Evolutionary conservation across 257 asterid genomes (phyloP).

Genomic region (Sherardia arvensis): DNA sequence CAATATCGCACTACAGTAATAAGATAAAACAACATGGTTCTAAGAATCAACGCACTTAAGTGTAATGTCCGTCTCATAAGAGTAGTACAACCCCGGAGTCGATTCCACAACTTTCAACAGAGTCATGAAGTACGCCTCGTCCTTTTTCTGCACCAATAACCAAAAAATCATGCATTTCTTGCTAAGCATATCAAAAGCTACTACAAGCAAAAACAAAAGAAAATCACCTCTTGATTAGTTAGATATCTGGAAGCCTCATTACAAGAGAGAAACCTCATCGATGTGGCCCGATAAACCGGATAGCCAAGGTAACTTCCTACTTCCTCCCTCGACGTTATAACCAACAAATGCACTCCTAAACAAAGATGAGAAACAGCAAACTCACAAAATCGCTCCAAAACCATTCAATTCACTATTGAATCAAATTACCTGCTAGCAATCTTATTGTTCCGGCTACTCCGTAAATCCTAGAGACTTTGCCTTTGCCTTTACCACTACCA

Average conservation of each 20-base stretch:
- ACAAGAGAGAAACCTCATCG: constrained; percentile 82
- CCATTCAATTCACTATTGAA: background rate
- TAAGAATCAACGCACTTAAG: constrained; percentile 44
- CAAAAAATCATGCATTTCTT: background rate
- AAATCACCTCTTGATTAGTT: constrained; percentile 58
- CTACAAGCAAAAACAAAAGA: background rate
- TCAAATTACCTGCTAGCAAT: constrained; percentile 73
- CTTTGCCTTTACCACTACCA: constrained; percentile 26
- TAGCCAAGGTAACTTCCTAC: constrained; percentile 77
- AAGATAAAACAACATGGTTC: constrained; percentile 3
- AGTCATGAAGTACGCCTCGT: constrained; percentile 71
- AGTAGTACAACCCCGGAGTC: constrained; percentile 82
- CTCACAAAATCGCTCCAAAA: background rate
- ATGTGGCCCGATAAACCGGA: constrained; percentile 62
- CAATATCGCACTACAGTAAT: constrained; percentile 5
- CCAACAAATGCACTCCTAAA: constrained; percentile 25
- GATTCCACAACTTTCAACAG: constrained; percentile 83
- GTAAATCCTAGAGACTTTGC: constrained; percentile 56
- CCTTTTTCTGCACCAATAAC: constrained; percentile 49
- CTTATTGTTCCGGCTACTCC: constrained; percentile 94
- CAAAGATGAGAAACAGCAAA: background rate
- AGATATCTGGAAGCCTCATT: constrained; percentile 57
- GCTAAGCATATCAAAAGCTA: background rate
- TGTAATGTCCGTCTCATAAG: constrained; percentile 86
- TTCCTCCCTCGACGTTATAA: constrained; percentile 75